Percentiles rank a stretch among this genome's conserved stretches.
These are phyloP conservation scores for Penicillium salamii DNA, from an alignment of 495 filamentous ascomycete species.

Conservation along the genomic window DNA sequence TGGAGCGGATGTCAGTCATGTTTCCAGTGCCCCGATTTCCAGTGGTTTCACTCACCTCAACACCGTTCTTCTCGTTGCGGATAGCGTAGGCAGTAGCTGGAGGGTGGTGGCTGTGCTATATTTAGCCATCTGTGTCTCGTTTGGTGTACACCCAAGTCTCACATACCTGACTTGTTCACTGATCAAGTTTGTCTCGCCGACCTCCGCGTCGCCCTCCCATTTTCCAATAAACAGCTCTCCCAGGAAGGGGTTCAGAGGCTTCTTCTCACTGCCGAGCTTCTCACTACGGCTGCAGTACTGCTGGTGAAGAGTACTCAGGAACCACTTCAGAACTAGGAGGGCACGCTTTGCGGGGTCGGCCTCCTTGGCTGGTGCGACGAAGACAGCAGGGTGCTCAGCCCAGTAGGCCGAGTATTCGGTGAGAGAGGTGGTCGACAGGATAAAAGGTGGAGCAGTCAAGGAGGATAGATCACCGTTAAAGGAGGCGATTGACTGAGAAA, in stretches of 20 bases:
- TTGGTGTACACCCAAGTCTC: constrained; percentile 6
- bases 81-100: constrained; percentile 94
- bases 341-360: constrained; percentile 78
- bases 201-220: constrained; percentile 70
- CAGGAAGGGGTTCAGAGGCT: constrained; percentile 88
- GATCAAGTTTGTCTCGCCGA: constrained; percentile 67
- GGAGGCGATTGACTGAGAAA: constrained; percentile 78
- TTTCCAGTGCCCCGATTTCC: neutral
- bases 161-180: constrained; percentile 78
- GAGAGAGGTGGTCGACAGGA: constrained; percentile 86
- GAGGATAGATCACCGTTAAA: constrained; percentile 96
- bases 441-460: constrained; percentile 92
- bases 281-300: constrained; percentile 90
- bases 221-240: constrained; percentile 89
- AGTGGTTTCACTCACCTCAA: constrained; percentile 49
- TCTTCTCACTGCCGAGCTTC: constrained; percentile 93
- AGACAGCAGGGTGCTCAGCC: constrained; percentile 87
- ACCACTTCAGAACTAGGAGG: constrained; percentile 92
- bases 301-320: constrained; percentile 91
- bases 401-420: constrained; percentile 96
- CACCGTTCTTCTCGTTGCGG: constrained; percentile 76
- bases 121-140: neutral
- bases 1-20: constrained; percentile 23
- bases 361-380: constrained; percentile 82
- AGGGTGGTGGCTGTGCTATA: constrained; percentile 77